A percentile compares a stretch with the other conserved stretches of the same genome.
These are phyloP conservation scores for Syzygium oleosum DNA, from an alignment of 345 rosid species.

Conservation along the genomic window DNA sequence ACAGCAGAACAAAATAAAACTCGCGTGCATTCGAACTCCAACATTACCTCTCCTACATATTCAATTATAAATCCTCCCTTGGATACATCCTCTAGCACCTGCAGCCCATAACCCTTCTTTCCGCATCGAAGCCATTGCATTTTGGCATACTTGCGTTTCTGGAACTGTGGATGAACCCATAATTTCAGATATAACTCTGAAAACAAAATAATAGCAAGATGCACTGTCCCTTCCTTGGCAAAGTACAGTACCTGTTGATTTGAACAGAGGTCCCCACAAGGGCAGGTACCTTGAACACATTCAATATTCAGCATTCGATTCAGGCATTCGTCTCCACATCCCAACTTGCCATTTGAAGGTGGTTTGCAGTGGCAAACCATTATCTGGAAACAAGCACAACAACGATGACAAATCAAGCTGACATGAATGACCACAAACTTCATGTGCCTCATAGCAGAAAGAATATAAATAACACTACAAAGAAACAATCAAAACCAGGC, in stretches of 20 bases:
- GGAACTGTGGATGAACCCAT: slow-evolving; percentile 58
- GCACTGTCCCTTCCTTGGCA: neutral
- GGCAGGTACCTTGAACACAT: slow-evolving; percentile 91
- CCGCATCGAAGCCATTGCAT: slow-evolving; percentile 76
- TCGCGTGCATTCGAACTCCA: neutral
- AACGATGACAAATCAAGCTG: neutral
- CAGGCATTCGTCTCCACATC: slow-evolving; percentile 95
- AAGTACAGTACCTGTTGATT: slow-evolving; percentile 70
- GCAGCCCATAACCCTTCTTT: slow-evolving; percentile 94
- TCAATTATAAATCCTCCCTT: slow-evolving; percentile 87
- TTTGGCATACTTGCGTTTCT: slow-evolving; percentile 64
- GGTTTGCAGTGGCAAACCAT: slow-evolving; percentile 95
- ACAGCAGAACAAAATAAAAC: neutral
- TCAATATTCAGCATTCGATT: slow-evolving; percentile 97
- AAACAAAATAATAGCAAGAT: neutral
- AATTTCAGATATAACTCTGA: neutral
- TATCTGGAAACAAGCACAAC: slow-evolving; percentile 33
- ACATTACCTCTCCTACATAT: slow-evolving; percentile 93
- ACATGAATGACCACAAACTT: neutral
- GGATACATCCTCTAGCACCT: slow-evolving; percentile 55
- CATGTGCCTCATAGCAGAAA: neutral
- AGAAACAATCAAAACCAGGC: neutral
- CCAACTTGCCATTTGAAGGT: slow-evolving; percentile 46
- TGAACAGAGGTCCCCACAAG: slow-evolving; percentile 85
- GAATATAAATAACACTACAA: neutral